phyloP scores from a whole-genome alignment of 345 rosid genomes.

The Corchorus olitorius region DNA sequence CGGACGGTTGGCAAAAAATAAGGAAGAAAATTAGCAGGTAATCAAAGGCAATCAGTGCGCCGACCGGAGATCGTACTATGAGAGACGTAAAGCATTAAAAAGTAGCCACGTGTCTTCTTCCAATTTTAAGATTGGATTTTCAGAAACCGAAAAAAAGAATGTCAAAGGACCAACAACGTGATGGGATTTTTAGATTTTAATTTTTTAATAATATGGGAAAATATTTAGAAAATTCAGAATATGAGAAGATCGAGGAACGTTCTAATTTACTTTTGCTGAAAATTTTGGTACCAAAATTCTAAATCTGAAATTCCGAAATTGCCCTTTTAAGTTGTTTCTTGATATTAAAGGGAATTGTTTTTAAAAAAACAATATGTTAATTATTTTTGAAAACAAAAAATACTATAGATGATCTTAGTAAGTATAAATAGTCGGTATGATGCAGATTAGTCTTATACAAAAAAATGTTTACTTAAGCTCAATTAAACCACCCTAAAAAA shows the following conservation, averaged over 20 bases:
- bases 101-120: constrained; percentile 1
- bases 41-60: background rate
- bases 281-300: background rate
- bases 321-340: background rate
- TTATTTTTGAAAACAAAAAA: too few relatives aligned
- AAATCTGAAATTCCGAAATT: background rate
- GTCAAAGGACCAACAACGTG: background rate
- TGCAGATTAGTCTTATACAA: too few relatives aligned
- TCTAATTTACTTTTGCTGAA: constrained; percentile 26
- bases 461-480: too few relatives aligned
- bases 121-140: background rate
- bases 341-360: too few relatives aligned
- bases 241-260: constrained; percentile 36
- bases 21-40: background rate
- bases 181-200: background rate
- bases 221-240: background rate
- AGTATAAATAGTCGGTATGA: too few relatives aligned
- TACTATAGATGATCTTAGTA: too few relatives aligned
- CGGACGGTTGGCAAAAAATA: constrained; percentile 11
- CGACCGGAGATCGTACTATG: background rate
- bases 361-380: too few relatives aligned
- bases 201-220: background rate
- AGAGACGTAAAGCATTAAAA: background rate
- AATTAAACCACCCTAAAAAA: too few relatives aligned
- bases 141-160: too few relatives aligned